phyloP scores from a whole-genome alignment of 2,329 filamentous ascomycete genomes.

The Arachnomyces sp. region DNA sequence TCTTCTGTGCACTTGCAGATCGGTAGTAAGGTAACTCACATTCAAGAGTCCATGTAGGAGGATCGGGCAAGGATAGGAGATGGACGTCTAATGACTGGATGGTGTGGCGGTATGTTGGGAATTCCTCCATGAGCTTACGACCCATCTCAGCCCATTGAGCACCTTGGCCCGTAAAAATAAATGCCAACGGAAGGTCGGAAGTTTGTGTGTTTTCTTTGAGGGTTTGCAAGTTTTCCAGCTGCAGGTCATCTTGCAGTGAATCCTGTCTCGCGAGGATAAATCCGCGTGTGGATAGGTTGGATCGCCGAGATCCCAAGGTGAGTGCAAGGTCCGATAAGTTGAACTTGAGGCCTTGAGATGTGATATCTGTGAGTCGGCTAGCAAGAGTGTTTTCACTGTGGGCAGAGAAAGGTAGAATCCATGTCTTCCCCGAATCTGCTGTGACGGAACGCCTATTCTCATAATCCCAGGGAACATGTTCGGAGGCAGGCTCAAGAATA shows the following conservation, averaged over 20 bases:
- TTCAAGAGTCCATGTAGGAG: conserved; percentile 2
- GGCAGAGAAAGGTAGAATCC: conserved; percentile 13
- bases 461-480: background rate
- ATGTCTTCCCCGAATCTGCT: too few relatives aligned
- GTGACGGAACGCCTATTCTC: too few relatives aligned
- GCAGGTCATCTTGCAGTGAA: too few relatives aligned
- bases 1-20: background rate
- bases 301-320: conserved; percentile 14
- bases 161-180: conserved; percentile 12
- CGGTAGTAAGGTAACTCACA: background rate
- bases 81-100: conserved; percentile 11
- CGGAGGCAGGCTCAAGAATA: conserved; percentile 6
- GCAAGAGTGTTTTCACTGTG: conserved; percentile 16
- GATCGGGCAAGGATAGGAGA: conserved; percentile 6
- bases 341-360: conserved; percentile 2
- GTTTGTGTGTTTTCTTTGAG: too few relatives aligned
- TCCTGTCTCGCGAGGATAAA: too few relatives aligned
- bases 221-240: too few relatives aligned
- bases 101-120: conserved; percentile 2
- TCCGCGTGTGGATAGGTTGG: background rate
- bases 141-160: conserved; percentile 12
- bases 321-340: conserved; percentile 17
- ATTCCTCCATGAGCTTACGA: background rate
- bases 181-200: conserved; percentile 1
- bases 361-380: too few relatives aligned